phyloP scores from a whole-genome alignment of 768 basidiomycete species.

The Tricholoma furcatifolium region DNA sequence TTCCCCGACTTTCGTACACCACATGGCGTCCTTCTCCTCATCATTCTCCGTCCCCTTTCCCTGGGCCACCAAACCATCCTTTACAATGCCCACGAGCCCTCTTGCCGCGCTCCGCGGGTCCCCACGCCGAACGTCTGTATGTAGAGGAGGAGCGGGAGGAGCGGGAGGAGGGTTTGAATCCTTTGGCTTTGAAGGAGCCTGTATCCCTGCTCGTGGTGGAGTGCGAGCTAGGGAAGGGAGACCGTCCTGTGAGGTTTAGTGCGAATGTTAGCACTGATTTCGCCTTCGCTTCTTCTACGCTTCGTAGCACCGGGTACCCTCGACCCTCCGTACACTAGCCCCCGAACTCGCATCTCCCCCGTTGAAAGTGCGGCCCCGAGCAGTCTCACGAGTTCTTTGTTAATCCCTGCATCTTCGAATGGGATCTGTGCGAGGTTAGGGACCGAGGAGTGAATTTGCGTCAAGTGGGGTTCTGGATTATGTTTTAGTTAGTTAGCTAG shows the following conservation, averaged over 20 bases:
- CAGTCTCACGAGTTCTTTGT: too few species aligned
- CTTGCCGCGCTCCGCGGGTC: conserved; percentile 43
- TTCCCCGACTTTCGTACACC: conserved; percentile 51
- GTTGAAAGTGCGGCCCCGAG: too few species aligned
- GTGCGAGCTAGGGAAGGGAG: conserved; percentile 36
- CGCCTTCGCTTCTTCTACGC: too few species aligned
- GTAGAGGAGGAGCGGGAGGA: conserved; percentile 55
- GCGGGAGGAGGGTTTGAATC: conserved; percentile 76
- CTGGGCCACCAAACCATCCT: conserved; percentile 43
- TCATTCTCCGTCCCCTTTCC: conserved; percentile 56
- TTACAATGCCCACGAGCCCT: conserved; percentile 50
- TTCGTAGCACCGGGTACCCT: too few species aligned
- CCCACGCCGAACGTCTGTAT: conserved; percentile 39
- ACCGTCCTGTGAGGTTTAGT: conserved; percentile 27
- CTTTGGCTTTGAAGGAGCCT: conserved; percentile 59
- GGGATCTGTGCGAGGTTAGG: too few species aligned
- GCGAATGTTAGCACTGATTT: conserved; percentile 19
- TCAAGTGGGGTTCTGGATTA: conserved; percentile 28
- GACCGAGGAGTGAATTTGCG: too few species aligned
- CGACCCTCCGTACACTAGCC: too few species aligned
- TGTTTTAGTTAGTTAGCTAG: conserved; percentile 14
- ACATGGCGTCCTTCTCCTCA: conserved; percentile 43
- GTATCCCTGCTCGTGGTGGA: conserved; percentile 39
- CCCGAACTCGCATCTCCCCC: too few species aligned
- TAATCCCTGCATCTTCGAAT: too few species aligned